These are phyloP conservation scores for Rhipidocladum racemiflorum DNA, from an alignment of 176 grass and related monocot species.

Conservation along the genomic window DNA sequence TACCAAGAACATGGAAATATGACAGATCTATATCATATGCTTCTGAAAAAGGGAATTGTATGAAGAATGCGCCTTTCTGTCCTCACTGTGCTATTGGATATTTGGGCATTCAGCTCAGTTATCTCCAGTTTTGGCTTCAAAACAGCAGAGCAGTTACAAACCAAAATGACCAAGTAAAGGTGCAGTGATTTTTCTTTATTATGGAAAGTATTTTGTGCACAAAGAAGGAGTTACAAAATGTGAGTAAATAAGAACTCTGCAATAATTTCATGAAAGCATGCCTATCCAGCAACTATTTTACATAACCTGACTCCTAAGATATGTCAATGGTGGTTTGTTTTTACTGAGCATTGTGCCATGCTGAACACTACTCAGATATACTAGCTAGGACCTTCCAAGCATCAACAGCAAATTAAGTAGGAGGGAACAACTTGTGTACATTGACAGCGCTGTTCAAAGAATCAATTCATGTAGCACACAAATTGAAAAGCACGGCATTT, in stretches of 20 bases:
- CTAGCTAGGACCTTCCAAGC: not conserved
- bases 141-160: not conserved
- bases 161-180: not conserved
- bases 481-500: not conserved
- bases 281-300: conserved; percentile 2
- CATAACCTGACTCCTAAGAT: not conserved
- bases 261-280: not conserved
- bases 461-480: not conserved
- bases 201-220: not conserved
- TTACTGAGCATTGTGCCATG: not conserved
- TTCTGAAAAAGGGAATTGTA: not conserved
- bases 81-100: not conserved
- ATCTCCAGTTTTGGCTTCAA: not conserved
- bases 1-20: not conserved
- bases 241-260: not conserved
- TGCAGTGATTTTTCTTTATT: not conserved
- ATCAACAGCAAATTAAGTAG: not conserved
- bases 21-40: not conserved
- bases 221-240: not conserved
- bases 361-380: not conserved
- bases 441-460: not conserved
- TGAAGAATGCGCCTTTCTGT: not conserved
- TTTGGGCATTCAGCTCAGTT: not conserved
- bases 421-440: not conserved
- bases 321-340: not conserved